These are phyloP conservation scores for Ulmus americana DNA, from an alignment of 331 rosid genomes.

Conservation along the genomic window DNA sequence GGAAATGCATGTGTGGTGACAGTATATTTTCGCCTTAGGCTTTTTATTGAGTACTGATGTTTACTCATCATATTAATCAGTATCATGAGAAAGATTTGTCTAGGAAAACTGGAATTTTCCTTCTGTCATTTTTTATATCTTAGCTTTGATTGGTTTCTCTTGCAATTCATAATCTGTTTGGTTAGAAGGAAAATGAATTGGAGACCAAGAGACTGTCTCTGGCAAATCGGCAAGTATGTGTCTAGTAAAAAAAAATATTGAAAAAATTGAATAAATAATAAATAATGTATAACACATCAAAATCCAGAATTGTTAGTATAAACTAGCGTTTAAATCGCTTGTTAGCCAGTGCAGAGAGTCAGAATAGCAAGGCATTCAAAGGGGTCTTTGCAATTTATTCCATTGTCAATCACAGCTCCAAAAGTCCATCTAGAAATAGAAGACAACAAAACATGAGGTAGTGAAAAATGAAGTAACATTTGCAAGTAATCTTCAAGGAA, in stretches of 20 bases:
- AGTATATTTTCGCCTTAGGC: constrained; percentile 43
- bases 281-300: no score
- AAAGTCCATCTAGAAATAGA: neutral
- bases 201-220: neutral
- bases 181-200: neutral
- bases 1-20: constrained; percentile 59
- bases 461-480: neutral
- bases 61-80: neutral
- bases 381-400: neutral
- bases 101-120: neutral
- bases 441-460: neutral
- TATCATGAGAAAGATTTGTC: neutral
- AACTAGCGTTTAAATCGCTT: no score
- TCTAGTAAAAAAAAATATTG: neutral
- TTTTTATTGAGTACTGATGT: neutral
- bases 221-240: neutral
- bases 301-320: no score
- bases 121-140: neutral
- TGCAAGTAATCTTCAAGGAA: neutral
- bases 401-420: neutral
- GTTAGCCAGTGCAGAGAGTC: no score
- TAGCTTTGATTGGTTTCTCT: neutral
- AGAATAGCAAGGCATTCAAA: neutral
- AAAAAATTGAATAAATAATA: no score
- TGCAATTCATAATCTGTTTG: neutral